These are phyloP conservation scores for Tricholomella constricta DNA, from an alignment of 768 basidiomycete species.

Conservation along the genomic window DNA sequence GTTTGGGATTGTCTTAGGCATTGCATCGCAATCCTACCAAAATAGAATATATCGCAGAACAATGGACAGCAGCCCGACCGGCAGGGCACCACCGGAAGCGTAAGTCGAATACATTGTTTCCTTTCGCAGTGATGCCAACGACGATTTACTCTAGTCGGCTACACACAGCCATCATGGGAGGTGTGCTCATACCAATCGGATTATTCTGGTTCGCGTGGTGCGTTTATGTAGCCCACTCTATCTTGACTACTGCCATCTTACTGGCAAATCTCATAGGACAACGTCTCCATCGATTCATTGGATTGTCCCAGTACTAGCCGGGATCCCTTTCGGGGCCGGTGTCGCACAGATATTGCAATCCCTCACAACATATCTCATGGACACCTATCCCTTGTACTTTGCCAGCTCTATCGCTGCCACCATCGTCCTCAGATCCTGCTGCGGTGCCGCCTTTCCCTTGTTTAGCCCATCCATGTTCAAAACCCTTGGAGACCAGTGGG, in stretches of 20 bases:
- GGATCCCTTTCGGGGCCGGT: constrained; percentile 65
- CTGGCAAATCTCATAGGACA: constrained; percentile 40
- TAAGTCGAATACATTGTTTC: constrained; percentile 28
- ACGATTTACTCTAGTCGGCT: constrained; percentile 44
- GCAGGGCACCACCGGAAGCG: constrained; percentile 63
- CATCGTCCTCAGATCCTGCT: constrained; percentile 62
- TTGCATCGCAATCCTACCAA: constrained; percentile 52
- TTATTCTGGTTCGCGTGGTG: constrained; percentile 72
- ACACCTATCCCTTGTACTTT: constrained; percentile 65
- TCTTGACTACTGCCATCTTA: background rate
- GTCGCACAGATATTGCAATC: constrained; percentile 67
- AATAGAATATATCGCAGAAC: constrained; percentile 53
- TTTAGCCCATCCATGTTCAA: constrained; percentile 55
- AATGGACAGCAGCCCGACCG: constrained; percentile 47
- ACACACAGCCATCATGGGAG: constrained; percentile 58
- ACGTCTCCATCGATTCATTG: constrained; percentile 55
- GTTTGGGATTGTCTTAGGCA: constrained; percentile 54
- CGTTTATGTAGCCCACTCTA: background rate
- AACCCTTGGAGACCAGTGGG: constrained; percentile 55
- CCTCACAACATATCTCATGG: constrained; percentile 72
- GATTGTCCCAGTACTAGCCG: constrained; percentile 68
- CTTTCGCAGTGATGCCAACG: background rate
- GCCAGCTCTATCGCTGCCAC: constrained; percentile 72
- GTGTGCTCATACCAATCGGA: constrained; percentile 53
- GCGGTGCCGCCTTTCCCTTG: constrained; percentile 65